Conservation (phyloP, 2,329 filamentous ascomycete species). For the Trichothecium roseum region DNA sequence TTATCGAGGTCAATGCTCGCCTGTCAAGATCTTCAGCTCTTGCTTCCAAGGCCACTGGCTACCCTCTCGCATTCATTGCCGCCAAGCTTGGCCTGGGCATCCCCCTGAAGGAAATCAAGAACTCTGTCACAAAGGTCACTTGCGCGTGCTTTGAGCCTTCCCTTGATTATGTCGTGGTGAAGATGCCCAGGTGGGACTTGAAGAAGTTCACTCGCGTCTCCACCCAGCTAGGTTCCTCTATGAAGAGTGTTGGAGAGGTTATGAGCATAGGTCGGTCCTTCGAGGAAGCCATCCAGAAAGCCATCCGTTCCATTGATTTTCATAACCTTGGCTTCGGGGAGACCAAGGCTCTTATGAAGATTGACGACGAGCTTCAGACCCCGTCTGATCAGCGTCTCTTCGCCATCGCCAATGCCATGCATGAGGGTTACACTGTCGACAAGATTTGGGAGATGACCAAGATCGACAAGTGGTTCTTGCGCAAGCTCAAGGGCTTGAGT, state of each 20-base stretch:
- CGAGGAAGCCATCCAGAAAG: conserved; percentile 97
- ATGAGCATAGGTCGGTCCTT: conserved; percentile 97
- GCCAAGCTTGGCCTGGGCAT: conserved; percentile 94
- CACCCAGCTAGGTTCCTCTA: conserved; percentile 89
- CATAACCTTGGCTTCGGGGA: conserved; percentile 93
- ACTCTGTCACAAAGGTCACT: conserved; percentile 90
- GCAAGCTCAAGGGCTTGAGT: conserved; percentile 80
- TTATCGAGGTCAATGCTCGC: conserved; percentile 98
- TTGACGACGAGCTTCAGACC: conserved; percentile 91
- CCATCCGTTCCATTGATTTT: conserved; percentile 89
- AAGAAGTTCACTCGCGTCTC: conserved; percentile 98
- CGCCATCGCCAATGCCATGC: conserved; percentile 96
- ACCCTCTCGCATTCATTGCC: conserved; percentile 92
- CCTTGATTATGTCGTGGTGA: conserved; percentile 94
- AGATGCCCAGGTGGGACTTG: conserved; percentile 97
- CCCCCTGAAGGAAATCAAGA: conserved; percentile 90
- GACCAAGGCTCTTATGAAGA: conserved; percentile 85
- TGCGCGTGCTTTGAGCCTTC: conserved; percentile 98
- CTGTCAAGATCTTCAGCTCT: conserved; percentile 93
- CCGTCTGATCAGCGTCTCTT: conserved; percentile 96
- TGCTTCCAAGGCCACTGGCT: conserved; percentile 95
- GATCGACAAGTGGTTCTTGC: conserved; percentile 98
- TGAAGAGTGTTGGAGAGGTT: conserved; percentile 99
- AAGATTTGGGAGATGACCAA: conserved; percentile 93
- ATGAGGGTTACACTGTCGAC: conserved; percentile 83